A percentile compares a stretch with the other conserved stretches of the same genome.
Evolutionary conservation across 306 rosid genomes (phyloP).

Genomic region (Alnus glutinosa): DNA sequence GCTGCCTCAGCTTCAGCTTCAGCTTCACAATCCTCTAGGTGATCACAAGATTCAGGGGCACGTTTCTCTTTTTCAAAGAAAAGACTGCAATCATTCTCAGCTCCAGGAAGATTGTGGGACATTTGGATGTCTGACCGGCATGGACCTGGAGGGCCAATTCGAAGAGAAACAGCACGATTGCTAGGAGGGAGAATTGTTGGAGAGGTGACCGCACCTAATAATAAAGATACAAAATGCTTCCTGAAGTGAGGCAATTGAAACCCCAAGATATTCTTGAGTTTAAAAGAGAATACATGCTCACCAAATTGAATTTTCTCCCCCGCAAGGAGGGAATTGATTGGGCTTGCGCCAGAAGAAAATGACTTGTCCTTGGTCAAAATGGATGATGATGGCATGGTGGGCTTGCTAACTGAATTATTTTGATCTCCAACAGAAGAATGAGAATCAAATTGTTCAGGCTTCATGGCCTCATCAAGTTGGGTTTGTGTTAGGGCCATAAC

Average conservation of each 20-base stretch:
- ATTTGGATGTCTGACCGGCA: conserved; percentile 66
- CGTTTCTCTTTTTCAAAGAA: conserved; percentile 76
- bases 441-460: conserved; percentile 76
- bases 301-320: conserved; percentile 99
- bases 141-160: conserved; percentile 67
- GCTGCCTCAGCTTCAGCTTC: conserved; percentile 90
- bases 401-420: conserved; percentile 47
- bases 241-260: conserved; percentile 22
- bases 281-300: conserved; percentile 39
- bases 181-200: conserved; percentile 79
- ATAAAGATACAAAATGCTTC: conserved; percentile 15
- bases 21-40: conserved; percentile 79
- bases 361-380: conserved; percentile 68
- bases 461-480: conserved; percentile 97
- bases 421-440: conserved; percentile 60
- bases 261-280: conserved; percentile 18
- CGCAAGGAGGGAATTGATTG: conserved; percentile 89
- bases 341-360: conserved; percentile 67
- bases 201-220: conserved; percentile 92
- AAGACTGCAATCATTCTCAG: conserved; percentile 63
- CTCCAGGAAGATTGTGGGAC: conserved; percentile 56
- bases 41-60: conserved; percentile 53
- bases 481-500: conserved; percentile 88
- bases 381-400: conserved; percentile 69
- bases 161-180: conserved; percentile 56